Evolutionary conservation across 2,329 filamentous ascomycete species (phyloP).

Genomic region (Trichoderma cornu-damae): DNA sequence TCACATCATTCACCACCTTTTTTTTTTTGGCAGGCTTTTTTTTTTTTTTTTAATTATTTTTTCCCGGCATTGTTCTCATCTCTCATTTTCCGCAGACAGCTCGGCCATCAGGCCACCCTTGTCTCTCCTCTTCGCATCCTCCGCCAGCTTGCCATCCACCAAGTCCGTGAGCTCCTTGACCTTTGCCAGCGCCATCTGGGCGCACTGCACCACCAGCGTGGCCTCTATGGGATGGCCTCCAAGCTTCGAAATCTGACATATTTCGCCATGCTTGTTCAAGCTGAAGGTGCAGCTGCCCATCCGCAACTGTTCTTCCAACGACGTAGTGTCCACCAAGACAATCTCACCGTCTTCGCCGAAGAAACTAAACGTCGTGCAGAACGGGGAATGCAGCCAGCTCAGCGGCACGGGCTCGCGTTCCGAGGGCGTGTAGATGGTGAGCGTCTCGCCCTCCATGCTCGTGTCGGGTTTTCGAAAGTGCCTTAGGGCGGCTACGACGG

Average conservation of each 20-base stretch:
- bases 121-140: constrained; percentile 73
- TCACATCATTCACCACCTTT: constrained; percentile 12
- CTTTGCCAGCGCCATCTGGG: constrained; percentile 67
- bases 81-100: constrained; percentile 76
- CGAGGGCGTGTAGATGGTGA: constrained; percentile 76
- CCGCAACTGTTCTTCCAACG: constrained; percentile 71
- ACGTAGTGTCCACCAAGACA: constrained; percentile 65
- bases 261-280: constrained; percentile 82
- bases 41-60: too few relatives aligned
- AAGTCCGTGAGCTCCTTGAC: constrained; percentile 73
- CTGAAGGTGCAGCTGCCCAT: constrained; percentile 73
- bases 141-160: constrained; percentile 66
- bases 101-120: constrained; percentile 75
- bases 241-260: constrained; percentile 87
- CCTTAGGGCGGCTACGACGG: constrained; percentile 78
- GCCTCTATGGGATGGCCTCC: constrained; percentile 81
- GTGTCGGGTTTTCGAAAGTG: constrained; percentile 92
- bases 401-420: constrained; percentile 88
- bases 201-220: constrained; percentile 69
- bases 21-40: too few relatives aligned
- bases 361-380: constrained; percentile 86
- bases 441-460: constrained; percentile 73
- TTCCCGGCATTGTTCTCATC: constrained; percentile 32
- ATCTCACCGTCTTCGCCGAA: constrained; percentile 65
- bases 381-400: constrained; percentile 85